These are phyloP conservation scores for Globisporangium orthogonon DNA, from an alignment of 352 stramenopile species.

Conservation along the genomic window DNA sequence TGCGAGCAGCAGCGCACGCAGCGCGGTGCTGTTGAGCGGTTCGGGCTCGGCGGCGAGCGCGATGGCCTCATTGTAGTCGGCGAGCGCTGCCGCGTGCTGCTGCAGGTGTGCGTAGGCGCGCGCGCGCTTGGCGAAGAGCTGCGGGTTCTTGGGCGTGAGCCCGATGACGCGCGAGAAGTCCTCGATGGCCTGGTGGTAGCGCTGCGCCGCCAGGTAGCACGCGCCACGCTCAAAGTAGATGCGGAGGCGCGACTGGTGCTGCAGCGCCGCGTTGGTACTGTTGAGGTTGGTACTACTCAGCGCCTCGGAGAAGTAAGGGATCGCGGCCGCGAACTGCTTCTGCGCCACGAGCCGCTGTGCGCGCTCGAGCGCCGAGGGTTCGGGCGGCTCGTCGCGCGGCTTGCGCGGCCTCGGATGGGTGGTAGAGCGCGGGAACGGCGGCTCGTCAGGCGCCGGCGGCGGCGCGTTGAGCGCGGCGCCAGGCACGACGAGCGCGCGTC, in stretches of 20 bases:
- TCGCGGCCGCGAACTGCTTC: conserved; percentile 50
- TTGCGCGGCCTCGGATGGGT: conserved; percentile 4
- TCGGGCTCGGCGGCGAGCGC: conserved; percentile 5
- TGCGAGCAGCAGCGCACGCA: conserved; percentile 42
- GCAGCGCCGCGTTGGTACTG: conserved; percentile 5
- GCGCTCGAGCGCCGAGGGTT: conserved; percentile 20
- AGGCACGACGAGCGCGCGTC: conserved; percentile 4
- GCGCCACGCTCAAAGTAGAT: conserved; percentile 56
- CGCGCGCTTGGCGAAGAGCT: conserved; percentile 63
- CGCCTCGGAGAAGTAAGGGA: conserved; percentile 52
- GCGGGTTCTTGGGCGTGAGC: conserved; percentile 53
- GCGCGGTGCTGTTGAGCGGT: conserved; percentile 15
- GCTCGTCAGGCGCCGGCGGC: conserved; percentile 1
- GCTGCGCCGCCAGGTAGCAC: conserved; percentile 45
- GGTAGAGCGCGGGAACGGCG: neutral
- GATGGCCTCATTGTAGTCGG: conserved; percentile 66
- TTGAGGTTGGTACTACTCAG: conserved; percentile 7
- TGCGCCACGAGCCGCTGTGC: conserved; percentile 41
- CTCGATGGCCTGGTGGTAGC: conserved; percentile 61
- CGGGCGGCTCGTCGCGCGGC: conserved; percentile 4
- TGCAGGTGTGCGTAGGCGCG: conserved; percentile 50
- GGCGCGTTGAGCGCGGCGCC: conserved; percentile 10
- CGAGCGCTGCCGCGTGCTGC: conserved; percentile 41
- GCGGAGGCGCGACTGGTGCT: conserved; percentile 34
- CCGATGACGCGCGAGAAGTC: conserved; percentile 67